These are phyloP conservation scores for Penicillium sp. DNA, from an alignment of 2,329 filamentous ascomycete genomes.

Conservation along the genomic window DNA sequence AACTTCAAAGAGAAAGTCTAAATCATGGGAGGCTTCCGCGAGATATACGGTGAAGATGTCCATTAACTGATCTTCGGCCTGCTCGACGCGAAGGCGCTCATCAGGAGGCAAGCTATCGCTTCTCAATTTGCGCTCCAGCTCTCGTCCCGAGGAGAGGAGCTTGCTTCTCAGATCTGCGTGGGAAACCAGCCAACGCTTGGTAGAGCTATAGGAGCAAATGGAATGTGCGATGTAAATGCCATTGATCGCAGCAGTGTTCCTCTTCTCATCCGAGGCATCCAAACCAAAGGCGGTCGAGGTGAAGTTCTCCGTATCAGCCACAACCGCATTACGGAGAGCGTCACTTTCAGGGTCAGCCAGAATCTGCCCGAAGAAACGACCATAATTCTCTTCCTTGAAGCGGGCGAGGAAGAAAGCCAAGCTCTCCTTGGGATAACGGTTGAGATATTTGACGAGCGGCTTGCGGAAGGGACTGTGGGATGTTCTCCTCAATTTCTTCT, in stretches of 20 bases:
- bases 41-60: conserved; percentile 81
- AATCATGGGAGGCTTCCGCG: conserved; percentile 70
- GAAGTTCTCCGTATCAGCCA: conserved; percentile 72
- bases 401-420: conserved; percentile 79
- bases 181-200: conserved; percentile 67
- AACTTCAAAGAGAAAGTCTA: conserved; percentile 82
- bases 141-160: conserved; percentile 69
- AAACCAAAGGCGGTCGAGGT: conserved; percentile 66
- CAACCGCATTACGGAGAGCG: conserved; percentile 73
- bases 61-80: conserved; percentile 87
- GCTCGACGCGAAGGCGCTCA: conserved; percentile 82
- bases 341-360: conserved; percentile 75
- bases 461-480: conserved; percentile 88
- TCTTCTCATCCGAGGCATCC: conserved; percentile 63
- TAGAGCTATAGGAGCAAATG: conserved; percentile 67
- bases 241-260: conserved; percentile 81
- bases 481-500: conserved; percentile 81
- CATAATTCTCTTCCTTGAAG: conserved; percentile 82
- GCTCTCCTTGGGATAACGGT: conserved; percentile 86
- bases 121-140: conserved; percentile 75
- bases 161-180: conserved; percentile 62
- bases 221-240: conserved; percentile 83
- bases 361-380: conserved; percentile 87
- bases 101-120: conserved; percentile 69
- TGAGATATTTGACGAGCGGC: conserved; percentile 89